These are phyloP conservation scores for Psilocybe azurescens DNA, from an alignment of 768 basidiomycete species.

Conservation along the genomic window DNA sequence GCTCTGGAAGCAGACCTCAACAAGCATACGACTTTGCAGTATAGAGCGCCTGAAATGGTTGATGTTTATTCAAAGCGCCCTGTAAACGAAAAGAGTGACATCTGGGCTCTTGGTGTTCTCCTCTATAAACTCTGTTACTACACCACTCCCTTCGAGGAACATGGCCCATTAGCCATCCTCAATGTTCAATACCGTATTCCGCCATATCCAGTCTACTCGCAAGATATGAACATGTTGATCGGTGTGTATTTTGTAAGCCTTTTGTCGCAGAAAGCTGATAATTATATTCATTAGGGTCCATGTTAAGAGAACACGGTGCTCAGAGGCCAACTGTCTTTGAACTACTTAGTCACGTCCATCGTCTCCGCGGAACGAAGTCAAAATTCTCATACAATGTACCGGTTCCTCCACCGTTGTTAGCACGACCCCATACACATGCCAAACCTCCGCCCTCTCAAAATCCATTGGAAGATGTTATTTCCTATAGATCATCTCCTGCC, in stretches of 20 bases:
- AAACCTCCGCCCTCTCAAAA: conserved; percentile 23
- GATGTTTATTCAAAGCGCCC: conserved; percentile 85
- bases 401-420: conserved; percentile 50
- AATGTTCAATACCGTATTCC: conserved; percentile 96
- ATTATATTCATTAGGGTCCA: conserved; percentile 62
- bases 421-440: conserved; percentile 29
- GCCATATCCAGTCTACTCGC: conserved; percentile 86
- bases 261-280: conserved; percentile 12
- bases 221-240: conserved; percentile 81
- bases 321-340: conserved; percentile 91
- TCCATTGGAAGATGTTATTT: conserved; percentile 33
- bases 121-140: conserved; percentile 99
- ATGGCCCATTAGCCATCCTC: conserved; percentile 93
- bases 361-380: conserved; percentile 86
- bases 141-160: conserved; percentile 98
- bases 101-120: conserved; percentile 97
- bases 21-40: conserved; percentile 94
- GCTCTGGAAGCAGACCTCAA: conserved; percentile 91
- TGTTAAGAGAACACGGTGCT: conserved; percentile 90
- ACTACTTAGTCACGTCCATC: conserved; percentile 81
- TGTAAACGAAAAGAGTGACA: conserved; percentile 93
- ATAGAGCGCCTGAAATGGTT: conserved; percentile 99
- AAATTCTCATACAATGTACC: conserved; percentile 72
- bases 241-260: conserved; percentile 49
- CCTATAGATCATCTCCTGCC: conserved; percentile 27